Conservation (phyloP, 345 rosid genomes). For the Dimocarpus longan region DNA sequence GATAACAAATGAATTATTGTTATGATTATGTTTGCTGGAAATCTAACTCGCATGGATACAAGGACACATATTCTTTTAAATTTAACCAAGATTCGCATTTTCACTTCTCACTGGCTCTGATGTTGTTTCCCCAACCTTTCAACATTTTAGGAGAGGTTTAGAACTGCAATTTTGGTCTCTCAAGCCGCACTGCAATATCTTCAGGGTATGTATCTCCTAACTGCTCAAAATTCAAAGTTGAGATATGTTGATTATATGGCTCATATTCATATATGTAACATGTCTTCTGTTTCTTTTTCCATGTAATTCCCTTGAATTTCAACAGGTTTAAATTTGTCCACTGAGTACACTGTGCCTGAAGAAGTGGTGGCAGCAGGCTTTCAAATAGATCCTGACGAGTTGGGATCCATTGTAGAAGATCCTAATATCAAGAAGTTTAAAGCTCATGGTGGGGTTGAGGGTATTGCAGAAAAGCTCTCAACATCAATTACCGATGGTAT, state of each 20-base stretch:
- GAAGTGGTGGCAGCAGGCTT: slow-evolving; percentile 80
- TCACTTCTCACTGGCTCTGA: slow-evolving; percentile 3
- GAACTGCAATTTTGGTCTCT: slow-evolving; percentile 88
- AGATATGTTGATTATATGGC: neutral
- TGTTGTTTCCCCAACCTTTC: slow-evolving; percentile 12
- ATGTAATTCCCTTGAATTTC: slow-evolving; percentile 29
- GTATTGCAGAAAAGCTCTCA: slow-evolving; percentile 60
- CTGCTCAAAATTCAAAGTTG: neutral
- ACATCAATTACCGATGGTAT: slow-evolving; percentile 63
- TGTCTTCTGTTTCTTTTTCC: slow-evolving; percentile 11
- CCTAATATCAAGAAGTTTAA: slow-evolving; percentile 76
- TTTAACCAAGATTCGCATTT: neutral
- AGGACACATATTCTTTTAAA: neutral
- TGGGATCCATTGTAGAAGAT: slow-evolving; percentile 83
- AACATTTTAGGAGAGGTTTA: slow-evolving; percentile 64
- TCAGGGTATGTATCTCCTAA: slow-evolving; percentile 48
- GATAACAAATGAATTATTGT: neutral
- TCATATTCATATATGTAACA: too few relatives aligned
- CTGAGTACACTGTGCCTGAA: slow-evolving; percentile 72
- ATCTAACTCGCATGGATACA: neutral
- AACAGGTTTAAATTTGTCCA: slow-evolving; percentile 59
- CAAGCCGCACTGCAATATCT: slow-evolving; percentile 93
- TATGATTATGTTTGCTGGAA: neutral
- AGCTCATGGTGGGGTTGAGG: slow-evolving; percentile 72
- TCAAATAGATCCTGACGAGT: slow-evolving; percentile 83